These are phyloP conservation scores for Metschnikowia noctiluminum DNA, from an alignment of 805 yeast species.

Conservation along the genomic window DNA sequence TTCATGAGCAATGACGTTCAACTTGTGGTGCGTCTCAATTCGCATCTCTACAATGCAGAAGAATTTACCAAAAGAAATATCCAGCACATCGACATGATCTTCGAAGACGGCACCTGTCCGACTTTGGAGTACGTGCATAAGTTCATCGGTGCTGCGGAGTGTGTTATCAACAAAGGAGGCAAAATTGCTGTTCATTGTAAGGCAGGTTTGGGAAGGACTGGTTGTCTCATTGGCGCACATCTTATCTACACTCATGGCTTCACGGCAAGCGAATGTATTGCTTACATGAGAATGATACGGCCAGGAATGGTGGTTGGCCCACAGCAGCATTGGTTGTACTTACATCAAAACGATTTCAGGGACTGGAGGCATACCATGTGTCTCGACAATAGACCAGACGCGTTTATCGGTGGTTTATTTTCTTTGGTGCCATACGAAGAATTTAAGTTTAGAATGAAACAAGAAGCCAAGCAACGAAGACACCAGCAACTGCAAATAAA, in stretches of 20 bases:
- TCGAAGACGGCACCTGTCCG: slow-evolving; percentile 98
- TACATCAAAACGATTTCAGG: slow-evolving; percentile 93
- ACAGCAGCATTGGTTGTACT: slow-evolving; percentile 96
- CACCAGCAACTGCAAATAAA: slow-evolving; percentile 30
- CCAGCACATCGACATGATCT: slow-evolving; percentile 90
- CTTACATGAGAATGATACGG: slow-evolving; percentile 91
- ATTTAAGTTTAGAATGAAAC: slow-evolving; percentile 50
- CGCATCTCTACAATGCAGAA: slow-evolving; percentile 80
- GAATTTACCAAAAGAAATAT: slow-evolving; percentile 83
- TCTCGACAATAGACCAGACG: slow-evolving; percentile 63
- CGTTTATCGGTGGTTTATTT: slow-evolving; percentile 62
- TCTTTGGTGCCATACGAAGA: slow-evolving; percentile 62
- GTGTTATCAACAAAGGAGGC: slow-evolving; percentile 80
- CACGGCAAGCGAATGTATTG: slow-evolving; percentile 95
- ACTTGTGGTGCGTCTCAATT: slow-evolving; percentile 87
- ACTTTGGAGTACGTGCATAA: slow-evolving; percentile 88
- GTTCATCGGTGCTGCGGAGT: slow-evolving; percentile 93
- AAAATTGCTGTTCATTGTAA: slow-evolving; percentile 98
- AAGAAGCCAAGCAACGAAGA: slow-evolving; percentile 38
- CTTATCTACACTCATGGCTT: slow-evolving; percentile 94
- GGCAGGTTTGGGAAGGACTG: slow-evolving; percentile 97
- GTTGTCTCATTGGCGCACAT: slow-evolving; percentile 96
- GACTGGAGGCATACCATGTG: slow-evolving; percentile 95
- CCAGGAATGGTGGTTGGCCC: slow-evolving; percentile 99
- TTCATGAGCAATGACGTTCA: slow-evolving; percentile 73